Conservation (phyloP, 495 filamentous ascomycete species). For the Neurospora sp. region DNA sequence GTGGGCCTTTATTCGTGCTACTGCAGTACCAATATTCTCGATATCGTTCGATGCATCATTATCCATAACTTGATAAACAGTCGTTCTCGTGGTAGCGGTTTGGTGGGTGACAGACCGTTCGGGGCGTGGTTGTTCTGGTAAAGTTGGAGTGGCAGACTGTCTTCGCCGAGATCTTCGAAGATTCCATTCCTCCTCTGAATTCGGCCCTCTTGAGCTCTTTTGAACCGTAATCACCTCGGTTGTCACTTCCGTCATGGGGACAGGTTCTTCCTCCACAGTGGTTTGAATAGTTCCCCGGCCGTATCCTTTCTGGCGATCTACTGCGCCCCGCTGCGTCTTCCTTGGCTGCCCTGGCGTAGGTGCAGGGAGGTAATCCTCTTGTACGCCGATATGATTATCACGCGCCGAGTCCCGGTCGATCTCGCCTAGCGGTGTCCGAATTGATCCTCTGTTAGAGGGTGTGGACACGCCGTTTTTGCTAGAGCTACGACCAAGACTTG, state of each 20-base stretch:
- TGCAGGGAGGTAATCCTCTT: slow-evolving; percentile 80
- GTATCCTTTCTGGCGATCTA: slow-evolving; percentile 45
- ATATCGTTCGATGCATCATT: slow-evolving; percentile 46
- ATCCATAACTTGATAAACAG: slow-evolving; percentile 42
- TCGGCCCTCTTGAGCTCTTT: slow-evolving; percentile 43
- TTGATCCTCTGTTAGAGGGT: slow-evolving; percentile 68
- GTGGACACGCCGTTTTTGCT: slow-evolving; percentile 55
- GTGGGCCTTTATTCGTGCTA: slow-evolving; percentile 54
- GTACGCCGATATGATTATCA: slow-evolving; percentile 39
- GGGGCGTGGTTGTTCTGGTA: slow-evolving; percentile 25
- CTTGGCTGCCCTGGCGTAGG: slow-evolving; percentile 94
- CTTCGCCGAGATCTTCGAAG: slow-evolving; percentile 56
- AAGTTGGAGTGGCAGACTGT: slow-evolving; percentile 32
- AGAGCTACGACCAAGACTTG: slow-evolving; percentile 27
- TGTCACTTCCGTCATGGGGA: slow-evolving; percentile 1
- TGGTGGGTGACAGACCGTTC: slow-evolving; percentile 42
- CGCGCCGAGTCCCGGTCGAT: slow-evolving; percentile 66
- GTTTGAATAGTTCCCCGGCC: slow-evolving; percentile 29
- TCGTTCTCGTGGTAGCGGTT: slow-evolving; percentile 52
- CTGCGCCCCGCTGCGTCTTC: slow-evolving; percentile 53
- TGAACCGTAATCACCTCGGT: slow-evolving; percentile 40
- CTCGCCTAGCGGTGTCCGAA: slow-evolving; percentile 78
- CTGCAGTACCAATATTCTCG: slow-evolving; percentile 39
- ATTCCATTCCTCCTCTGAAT: slow-evolving; percentile 72
- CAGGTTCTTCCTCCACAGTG: slow-evolving; percentile 34